These are phyloP conservation scores for Leishmania tropica DNA, from an alignment of 208 protist genomes.

Conservation along the genomic window DNA sequence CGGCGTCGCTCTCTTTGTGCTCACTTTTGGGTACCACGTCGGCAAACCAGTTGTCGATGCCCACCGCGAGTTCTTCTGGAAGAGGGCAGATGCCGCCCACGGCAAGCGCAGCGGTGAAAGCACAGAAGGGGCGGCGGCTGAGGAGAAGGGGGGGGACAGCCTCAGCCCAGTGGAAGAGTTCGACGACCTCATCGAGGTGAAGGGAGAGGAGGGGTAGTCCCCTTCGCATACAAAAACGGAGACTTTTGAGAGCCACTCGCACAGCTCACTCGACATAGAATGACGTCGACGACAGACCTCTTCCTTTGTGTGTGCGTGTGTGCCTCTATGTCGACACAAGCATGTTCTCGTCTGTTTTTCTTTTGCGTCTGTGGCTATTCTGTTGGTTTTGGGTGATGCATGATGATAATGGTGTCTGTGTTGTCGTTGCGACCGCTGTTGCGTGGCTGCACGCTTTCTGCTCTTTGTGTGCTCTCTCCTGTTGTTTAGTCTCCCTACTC, in stretches of 20 bases:
- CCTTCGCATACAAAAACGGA: neutral
- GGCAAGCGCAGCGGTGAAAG: neutral
- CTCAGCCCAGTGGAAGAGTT: conserved; percentile 18
- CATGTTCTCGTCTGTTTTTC: neutral
- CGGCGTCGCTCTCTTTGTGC: conserved; percentile 37
- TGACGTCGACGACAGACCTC: neutral
- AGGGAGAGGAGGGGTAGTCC: conserved; percentile 16
- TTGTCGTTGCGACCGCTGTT: neutral
- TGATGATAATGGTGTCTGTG: neutral
- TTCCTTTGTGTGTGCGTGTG: neutral
- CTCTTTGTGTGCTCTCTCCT: neutral
- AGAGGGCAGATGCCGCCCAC: neutral
- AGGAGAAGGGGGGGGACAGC: neutral
- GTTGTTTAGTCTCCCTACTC: neutral
- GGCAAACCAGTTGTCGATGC: conserved; percentile 68
- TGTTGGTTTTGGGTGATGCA: neutral
- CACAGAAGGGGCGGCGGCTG: neutral
- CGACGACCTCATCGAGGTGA: conserved; percentile 26
- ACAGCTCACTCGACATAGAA: conserved; percentile 3
- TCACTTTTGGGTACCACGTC: conserved; percentile 66
- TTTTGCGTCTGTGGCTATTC: neutral
- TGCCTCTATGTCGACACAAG: neutral
- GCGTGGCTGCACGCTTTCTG: neutral
- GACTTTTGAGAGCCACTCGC: neutral
- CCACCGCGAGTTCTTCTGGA: conserved; percentile 36